Percentiles rank a stretch among this genome's conserved stretches.
These are phyloP conservation scores for Trichothecium sympodiale DNA, from an alignment of 2,329 filamentous ascomycete species.

Conservation along the genomic window DNA sequence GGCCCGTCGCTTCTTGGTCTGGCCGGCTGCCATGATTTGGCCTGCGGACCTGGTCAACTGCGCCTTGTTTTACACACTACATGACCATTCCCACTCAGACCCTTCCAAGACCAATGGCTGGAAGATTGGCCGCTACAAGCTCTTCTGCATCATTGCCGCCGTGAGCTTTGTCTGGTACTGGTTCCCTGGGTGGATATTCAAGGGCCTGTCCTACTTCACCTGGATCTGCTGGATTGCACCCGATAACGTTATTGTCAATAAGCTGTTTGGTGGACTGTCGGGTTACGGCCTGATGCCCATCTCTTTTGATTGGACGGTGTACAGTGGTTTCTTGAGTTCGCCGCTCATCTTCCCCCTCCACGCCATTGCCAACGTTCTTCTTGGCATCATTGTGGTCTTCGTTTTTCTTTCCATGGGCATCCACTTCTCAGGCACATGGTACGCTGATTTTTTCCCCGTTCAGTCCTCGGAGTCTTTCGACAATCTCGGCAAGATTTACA, in stretches of 20 bases:
- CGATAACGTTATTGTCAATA: slow-evolving; percentile 47
- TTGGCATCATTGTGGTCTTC: slow-evolving; percentile 43
- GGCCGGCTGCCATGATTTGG: slow-evolving; percentile 48
- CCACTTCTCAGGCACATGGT: slow-evolving; percentile 47
- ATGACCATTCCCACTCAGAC: slow-evolving; percentile 33
- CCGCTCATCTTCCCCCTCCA: slow-evolving; percentile 42
- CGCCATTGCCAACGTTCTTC: slow-evolving; percentile 43
- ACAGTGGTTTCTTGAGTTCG: slow-evolving; percentile 37
- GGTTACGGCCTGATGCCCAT: slow-evolving; percentile 49
- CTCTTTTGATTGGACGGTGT: slow-evolving; percentile 42
- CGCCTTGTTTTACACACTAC: slow-evolving; percentile 37
- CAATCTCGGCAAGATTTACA: slow-evolving; percentile 49
- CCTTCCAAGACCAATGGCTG: slow-evolving; percentile 46
- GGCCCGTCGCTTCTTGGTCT: slow-evolving; percentile 40
- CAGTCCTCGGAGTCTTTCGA: slow-evolving; percentile 51
- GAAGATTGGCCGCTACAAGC: slow-evolving; percentile 51
- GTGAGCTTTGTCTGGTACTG: slow-evolving; percentile 46
- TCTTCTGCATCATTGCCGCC: slow-evolving; percentile 46
- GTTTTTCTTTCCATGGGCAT: slow-evolving; percentile 45
- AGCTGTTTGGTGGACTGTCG: slow-evolving; percentile 48
- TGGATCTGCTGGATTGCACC: slow-evolving; percentile 53
- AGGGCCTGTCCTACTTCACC: slow-evolving; percentile 50
- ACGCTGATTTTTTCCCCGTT: slow-evolving; percentile 49
- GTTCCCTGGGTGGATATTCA: slow-evolving; percentile 52
- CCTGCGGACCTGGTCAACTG: slow-evolving; percentile 42